These are phyloP conservation scores for Xylariaceae sp. DNA, from an alignment of 2,329 filamentous ascomycete species.

Conservation along the genomic window DNA sequence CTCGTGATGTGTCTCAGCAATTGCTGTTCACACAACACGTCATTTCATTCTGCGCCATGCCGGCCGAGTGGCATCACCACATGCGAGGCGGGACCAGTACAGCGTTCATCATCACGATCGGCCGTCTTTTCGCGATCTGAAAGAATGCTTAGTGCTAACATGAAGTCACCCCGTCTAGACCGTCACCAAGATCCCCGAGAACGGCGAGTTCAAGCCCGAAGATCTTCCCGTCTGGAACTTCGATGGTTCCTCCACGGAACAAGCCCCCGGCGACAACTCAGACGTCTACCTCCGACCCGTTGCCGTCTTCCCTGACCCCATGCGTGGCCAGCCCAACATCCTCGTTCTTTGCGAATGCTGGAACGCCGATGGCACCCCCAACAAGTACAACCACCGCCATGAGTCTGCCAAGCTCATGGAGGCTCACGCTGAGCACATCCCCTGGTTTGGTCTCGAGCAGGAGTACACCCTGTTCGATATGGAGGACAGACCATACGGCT, in stretches of 20 bases:
- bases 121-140: no score
- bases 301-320: constrained; percentile 86
- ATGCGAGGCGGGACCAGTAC: no score
- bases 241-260: constrained; percentile 81
- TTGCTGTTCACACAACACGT: no score
- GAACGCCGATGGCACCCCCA: constrained; percentile 90
- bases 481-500: constrained; percentile 87
- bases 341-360: constrained; percentile 93
- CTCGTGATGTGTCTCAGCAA: no score
- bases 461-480: constrained; percentile 93
- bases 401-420: constrained; percentile 90
- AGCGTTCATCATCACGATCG: no score
- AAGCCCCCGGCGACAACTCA: constrained; percentile 92
- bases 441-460: constrained; percentile 98
- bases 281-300: constrained; percentile 94
- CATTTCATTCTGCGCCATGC: no score
- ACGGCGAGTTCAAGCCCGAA: constrained; percentile 43
- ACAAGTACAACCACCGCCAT: constrained; percentile 98
- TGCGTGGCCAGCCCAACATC: constrained; percentile 87
- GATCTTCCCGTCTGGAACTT: constrained; percentile 57
- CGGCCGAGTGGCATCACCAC: no score
- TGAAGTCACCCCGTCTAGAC: constrained; percentile 38
- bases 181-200: constrained; percentile 43
- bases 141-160: constrained; percentile 9
- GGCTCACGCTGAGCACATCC: constrained; percentile 74